These are phyloP conservation scores for barrel medic (Medicago truncatula) DNA, from an alignment of 306 rosid species.

Conservation along the genomic window MtrunA17r5.0-ANR NC_053044.1:32609501-32610000, in stretches of 20 bases:
- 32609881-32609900: not conserved
- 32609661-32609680: constrained; percentile 92
- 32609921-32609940: no score
- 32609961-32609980: no score
- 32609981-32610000: no score
- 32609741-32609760: constrained; percentile 83
- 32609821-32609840: constrained; percentile 97
- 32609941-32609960: no score
- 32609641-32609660: constrained; percentile 94
- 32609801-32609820: constrained; percentile 95
- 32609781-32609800: constrained; percentile 95
- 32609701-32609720: constrained; percentile 99
- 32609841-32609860: constrained; percentile 66
- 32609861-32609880: constrained; percentile 70
- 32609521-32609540: not conserved
- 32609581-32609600: constrained; percentile 68
- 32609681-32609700: constrained; percentile 92
- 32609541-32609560: not conserved
- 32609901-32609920: no score
- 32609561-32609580: no score
- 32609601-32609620: constrained; percentile 92
- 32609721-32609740: constrained; percentile 79
- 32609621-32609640: constrained; percentile 97
- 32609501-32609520: no score
- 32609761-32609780: constrained; percentile 97